These are phyloP conservation scores for Botrytis medusae DNA, from an alignment of 2,329 filamentous ascomycete species.

Conservation along the genomic window DNA sequence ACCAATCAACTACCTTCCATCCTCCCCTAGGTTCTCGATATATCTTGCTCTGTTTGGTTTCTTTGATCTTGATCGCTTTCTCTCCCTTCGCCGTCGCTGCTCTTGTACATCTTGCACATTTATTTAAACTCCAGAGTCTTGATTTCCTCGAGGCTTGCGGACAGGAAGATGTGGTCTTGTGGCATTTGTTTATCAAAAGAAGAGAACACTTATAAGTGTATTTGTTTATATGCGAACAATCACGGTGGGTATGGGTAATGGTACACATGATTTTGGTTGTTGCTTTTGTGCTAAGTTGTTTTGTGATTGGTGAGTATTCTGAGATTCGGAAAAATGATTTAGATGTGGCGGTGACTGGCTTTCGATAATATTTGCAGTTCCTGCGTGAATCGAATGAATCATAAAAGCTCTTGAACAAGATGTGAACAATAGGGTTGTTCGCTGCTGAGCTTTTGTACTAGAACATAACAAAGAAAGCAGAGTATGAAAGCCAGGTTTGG, in stretches of 20 bases:
- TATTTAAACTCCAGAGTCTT: not conserved
- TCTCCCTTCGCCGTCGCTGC: not conserved
- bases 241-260: not conserved
- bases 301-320: not conserved
- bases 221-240: not conserved
- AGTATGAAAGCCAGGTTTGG: not conserved
- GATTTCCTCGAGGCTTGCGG: not conserved
- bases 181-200: not conserved
- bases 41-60: not conserved
- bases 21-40: not conserved
- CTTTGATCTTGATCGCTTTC: not conserved
- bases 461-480: not conserved
- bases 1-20: conserved; percentile 2
- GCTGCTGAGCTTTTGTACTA: not conserved
- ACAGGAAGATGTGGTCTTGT: not conserved
- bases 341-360: not conserved
- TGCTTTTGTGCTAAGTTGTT: not conserved
- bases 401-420: not conserved
- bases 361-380: not conserved
- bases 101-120: not conserved
- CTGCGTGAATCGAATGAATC: not conserved
- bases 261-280: not conserved
- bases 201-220: not conserved
- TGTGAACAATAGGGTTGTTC: conserved; percentile 7
- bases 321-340: not conserved